phyloP scores from a whole-genome alignment of 202 grass and related monocot genomes.

The Schoenoplectus tabernaemontani region DNA sequence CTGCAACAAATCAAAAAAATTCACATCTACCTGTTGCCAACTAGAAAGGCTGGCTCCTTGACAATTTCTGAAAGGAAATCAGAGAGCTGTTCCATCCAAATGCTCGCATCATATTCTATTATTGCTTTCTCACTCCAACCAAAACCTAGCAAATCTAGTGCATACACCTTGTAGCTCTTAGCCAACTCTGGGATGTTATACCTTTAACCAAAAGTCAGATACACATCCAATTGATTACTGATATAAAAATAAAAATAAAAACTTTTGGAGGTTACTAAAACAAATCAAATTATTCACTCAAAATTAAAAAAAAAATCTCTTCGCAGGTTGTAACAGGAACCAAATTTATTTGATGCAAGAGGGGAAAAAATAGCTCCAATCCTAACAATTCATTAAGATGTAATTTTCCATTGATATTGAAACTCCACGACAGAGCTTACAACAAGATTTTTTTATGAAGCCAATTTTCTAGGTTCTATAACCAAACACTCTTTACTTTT shows the following conservation, averaged over 20 bases:
- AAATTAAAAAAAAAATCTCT: neutral
- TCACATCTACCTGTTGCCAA: conserved; percentile 69
- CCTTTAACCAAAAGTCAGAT: conserved; percentile 30
- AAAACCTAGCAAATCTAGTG: conserved; percentile 87
- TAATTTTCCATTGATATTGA: no score
- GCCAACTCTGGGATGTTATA: conserved; percentile 95
- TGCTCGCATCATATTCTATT: conserved; percentile 77
- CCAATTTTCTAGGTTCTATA: neutral
- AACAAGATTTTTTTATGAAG: neutral
- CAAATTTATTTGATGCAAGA: neutral
- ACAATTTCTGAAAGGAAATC: conserved; percentile 92
- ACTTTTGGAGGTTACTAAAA: neutral
- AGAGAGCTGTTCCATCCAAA: conserved; percentile 93
- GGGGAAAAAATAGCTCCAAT: neutral
- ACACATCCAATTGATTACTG: neutral
- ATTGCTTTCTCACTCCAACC: conserved; percentile 96
- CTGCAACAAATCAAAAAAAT: neutral
- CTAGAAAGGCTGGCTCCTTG: conserved; percentile 63
- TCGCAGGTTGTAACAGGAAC: neutral
- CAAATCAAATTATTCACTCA: neutral
- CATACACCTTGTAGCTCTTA: conserved; percentile 94
- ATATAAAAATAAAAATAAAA: neutral
- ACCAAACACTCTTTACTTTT: neutral
- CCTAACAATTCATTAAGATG: neutral
- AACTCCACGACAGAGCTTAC: neutral